Evolutionary conservation across 306 rosid genomes (phyloP), one percentile per base, ranked within the genome.

Genomic region (Trifolium pratense): DNA sequence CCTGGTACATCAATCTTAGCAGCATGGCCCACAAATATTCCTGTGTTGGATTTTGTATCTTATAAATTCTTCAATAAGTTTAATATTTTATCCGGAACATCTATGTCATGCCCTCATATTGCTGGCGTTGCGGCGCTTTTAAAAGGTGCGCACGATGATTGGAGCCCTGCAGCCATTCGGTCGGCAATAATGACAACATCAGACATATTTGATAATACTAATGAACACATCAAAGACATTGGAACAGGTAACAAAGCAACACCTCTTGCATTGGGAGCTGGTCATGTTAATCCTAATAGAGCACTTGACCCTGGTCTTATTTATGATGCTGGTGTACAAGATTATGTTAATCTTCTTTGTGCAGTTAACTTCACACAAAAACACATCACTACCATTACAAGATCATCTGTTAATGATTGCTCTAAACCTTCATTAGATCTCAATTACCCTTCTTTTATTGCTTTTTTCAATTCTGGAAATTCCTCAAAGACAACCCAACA

Each of bases 181-280:
- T 92, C 96, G 0, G 92, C 96, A 6, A 84, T 92, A 1, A 87
- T 92, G 92, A 92, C 98, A 13, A 81, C 98, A 1, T 75, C 98
- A 1, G 84, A 86, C 48, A 21, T 67, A 1, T 0, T 51, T 4
- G 98, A 90, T 76, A 88, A 90, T 74, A 75, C 82, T 5, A 13
- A 20, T 0, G 37, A 51, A 15, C 73, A 12, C 5, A 88, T 90
- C 68, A 83, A 77, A 65, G 98, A 90, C 74, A 29, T 76, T 43
- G 96, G 89, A 0, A 2, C 79, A 0, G 52, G 26, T 48, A 32
- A 82, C 67, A 59, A 53, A 29, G 26, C 70, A 0, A 92, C 98
- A n/a, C n/a, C n/a, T n/a, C n/a, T n/a, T n/a, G n/a, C n/a, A n/a
- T n/a, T n/a, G n/a, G n/a, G n/a, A n/a, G n/a, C n/a, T n/a, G n/a